phyloP scores from a whole-genome alignment of 73 alveolate species.

The Paramecium sexaurelia region DNA sequence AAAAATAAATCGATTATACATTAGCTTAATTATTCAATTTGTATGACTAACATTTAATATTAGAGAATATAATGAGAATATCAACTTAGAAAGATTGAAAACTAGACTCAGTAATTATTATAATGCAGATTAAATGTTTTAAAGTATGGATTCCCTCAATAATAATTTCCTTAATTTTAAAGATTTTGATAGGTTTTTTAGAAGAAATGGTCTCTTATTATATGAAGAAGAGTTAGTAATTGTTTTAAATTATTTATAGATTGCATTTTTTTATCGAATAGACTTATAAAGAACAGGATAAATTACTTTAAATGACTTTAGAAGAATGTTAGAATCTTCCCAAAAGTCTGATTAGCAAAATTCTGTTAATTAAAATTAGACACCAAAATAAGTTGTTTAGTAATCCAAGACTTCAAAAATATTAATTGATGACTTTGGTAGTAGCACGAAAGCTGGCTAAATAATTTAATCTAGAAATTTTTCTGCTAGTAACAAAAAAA shows the following conservation, averaged over 20 bases:
- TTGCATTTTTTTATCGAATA: not conserved
- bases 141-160: conserved; percentile 39
- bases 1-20: not conserved
- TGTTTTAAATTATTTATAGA: not conserved
- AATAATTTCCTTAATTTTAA: not conserved
- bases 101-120: not conserved
- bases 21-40: conserved; percentile 39
- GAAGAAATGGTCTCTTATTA: conserved; percentile 44
- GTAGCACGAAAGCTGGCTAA: not conserved
- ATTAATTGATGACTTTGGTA: not conserved
- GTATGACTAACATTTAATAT: not conserved
- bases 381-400: not conserved
- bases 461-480: not conserved
- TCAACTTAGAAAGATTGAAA: conserved; percentile 45
- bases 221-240: conserved; percentile 51
- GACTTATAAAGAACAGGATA: conserved; percentile 22
- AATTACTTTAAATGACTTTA: not conserved
- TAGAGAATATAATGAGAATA: conserved; percentile 15
- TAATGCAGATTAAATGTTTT: conserved; percentile 6
- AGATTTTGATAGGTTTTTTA: conserved; percentile 52
- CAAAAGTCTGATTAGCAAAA: not conserved
- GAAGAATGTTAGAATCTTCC: not conserved
- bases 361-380: not conserved
- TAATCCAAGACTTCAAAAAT: not conserved
- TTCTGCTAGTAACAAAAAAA: not conserved